Conservation (phyloP, 352 stramenopile species). For the Phytophthora multivora region DNA sequence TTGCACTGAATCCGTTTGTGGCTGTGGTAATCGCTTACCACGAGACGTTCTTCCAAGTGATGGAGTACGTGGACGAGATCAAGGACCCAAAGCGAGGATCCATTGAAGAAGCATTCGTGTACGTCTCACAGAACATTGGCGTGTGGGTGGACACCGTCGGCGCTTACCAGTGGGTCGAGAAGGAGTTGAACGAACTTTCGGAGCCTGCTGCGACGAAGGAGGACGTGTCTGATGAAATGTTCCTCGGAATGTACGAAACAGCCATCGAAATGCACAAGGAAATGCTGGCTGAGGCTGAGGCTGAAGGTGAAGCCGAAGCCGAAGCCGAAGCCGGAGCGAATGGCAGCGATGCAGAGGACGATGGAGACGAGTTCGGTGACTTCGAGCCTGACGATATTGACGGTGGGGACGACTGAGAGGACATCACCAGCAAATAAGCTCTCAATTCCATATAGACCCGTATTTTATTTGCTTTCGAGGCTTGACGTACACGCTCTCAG, state of each 20-base stretch:
- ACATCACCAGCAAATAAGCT: slow-evolving; percentile 3
- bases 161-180: slow-evolving; percentile 81
- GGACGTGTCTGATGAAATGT: slow-evolving; percentile 79
- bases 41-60: slow-evolving; percentile 79
- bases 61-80: slow-evolving; percentile 89
- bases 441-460: slow-evolving; percentile 25
- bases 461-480: slow-evolving; percentile 25
- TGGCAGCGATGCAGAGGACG: slow-evolving; percentile 35
- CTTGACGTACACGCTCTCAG: neutral
- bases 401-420: slow-evolving; percentile 48
- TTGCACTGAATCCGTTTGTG: slow-evolving; percentile 82
- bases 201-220: slow-evolving; percentile 55
- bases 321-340: slow-evolving; percentile 34
- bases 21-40: slow-evolving; percentile 80
- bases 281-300: slow-evolving; percentile 43
- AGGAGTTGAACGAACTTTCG: slow-evolving; percentile 66
- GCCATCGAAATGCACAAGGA: slow-evolving; percentile 89
- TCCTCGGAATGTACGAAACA: slow-evolving; percentile 87
- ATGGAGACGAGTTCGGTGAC: slow-evolving; percentile 53
- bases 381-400: slow-evolving; percentile 61
- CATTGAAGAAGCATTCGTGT: slow-evolving; percentile 86
- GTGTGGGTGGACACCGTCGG: slow-evolving; percentile 88
- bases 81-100: slow-evolving; percentile 65
- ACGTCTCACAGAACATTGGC: slow-evolving; percentile 79
- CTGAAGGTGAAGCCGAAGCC: slow-evolving; percentile 31